Base-by-base conservation (phyloP, 1,284 basidiomycete genomes). In the Xerocomus minutiporus region DNA sequence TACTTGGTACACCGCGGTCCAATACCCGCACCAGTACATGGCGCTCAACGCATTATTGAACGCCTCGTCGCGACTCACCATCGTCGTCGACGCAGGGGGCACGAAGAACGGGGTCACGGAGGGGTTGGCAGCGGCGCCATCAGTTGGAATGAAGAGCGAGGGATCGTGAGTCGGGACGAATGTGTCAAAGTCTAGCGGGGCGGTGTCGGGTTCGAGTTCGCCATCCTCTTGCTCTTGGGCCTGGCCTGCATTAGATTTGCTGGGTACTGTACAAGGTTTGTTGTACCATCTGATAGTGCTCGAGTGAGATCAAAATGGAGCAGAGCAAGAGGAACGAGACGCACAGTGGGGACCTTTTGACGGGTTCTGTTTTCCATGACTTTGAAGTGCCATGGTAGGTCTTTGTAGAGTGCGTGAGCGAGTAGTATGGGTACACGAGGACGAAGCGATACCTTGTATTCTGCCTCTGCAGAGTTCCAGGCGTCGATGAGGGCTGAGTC, bases 1-100 rank as follows among this genome's bases (percentile, higher is more conserved):
- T 62, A 85, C 86, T 66, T 90, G 83, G 64, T 90, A 90, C 46
- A 88, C 76, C 2, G 88, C 88, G 2, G 86, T 88, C 87, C 88
- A 91, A 66, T 91, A 91, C 15, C 88, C 88, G 32, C 77, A 75
- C 88, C 88, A 90, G 65, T 91, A 91, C 81, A 85, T 89, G 15
- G 88, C 85, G 23, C 76, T 77, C 61, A 88, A 60, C 2, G 88
- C 88, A 50, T 83, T 81, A 35, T 76, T 73, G 65, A 90, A 90
- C 1, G 86, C 86, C 60, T 90, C 86, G 57, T 90, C 86, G 58
- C 78, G 80, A 54, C 74, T 78, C 29, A 82, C 77, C 61, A 72
- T 72, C 12, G 67, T 58, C 8, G 67, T 73, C 38, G 69, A 64
- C 15, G 65, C 59, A 8, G 65, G 60, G 15, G 69, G 69, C 12